phyloP scores from a whole-genome alignment of 495 filamentous ascomycete species.

The Chaetomium fimeti region DNA sequence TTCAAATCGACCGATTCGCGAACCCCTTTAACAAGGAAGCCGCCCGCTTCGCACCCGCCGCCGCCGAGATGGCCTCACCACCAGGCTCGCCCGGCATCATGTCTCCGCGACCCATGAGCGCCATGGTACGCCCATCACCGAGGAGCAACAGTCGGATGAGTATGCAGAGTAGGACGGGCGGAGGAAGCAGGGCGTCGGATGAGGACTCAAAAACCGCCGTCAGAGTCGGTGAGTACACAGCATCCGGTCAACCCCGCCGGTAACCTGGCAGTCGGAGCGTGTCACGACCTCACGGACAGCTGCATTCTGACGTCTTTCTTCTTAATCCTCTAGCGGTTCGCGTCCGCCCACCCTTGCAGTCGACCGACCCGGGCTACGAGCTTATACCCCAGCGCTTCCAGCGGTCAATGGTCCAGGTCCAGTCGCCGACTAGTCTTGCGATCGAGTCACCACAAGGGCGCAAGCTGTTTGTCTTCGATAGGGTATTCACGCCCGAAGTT shows the following conservation, averaged over 20 bases:
- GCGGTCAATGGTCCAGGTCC: constrained; percentile 85
- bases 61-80: constrained; percentile 55
- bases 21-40: constrained; percentile 26
- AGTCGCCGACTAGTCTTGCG: constrained; percentile 75
- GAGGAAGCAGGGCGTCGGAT: constrained; percentile 84
- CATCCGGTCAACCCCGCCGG: constrained; percentile 17
- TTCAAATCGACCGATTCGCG: constrained; percentile 20
- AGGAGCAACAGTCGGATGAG: constrained; percentile 90
- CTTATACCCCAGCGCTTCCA: constrained; percentile 95
- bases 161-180: constrained; percentile 73
- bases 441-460: constrained; percentile 89
- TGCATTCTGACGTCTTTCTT: constrained; percentile 30
- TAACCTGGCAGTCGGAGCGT: constrained; percentile 21
- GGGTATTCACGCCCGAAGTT: constrained; percentile 82
- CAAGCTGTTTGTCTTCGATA: constrained; percentile 94
- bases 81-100: constrained; percentile 50
- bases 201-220: constrained; percentile 95
- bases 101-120: constrained; percentile 76
- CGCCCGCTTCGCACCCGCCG: constrained; percentile 23
- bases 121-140: constrained; percentile 71
- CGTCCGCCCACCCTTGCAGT: constrained; percentile 82
- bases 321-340: constrained; percentile 67
- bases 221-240: constrained; percentile 85
- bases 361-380: constrained; percentile 87
- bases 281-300: constrained; percentile 22